Conservation (phyloP, 1,284 basidiomycete species). For the Schizophyllum amplum region DNA sequence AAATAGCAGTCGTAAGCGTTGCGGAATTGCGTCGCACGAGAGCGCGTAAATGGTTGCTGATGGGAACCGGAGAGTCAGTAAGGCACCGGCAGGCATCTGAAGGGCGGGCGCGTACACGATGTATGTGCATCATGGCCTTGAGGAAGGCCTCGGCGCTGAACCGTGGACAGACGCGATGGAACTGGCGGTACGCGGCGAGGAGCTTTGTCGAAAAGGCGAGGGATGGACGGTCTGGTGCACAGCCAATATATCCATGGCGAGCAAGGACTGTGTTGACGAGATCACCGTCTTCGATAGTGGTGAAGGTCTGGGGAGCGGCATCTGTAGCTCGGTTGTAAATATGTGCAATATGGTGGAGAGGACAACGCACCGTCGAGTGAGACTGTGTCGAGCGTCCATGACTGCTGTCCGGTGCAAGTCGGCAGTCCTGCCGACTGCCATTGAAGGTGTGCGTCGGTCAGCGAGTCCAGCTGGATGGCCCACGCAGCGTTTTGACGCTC, state of each 20-base stretch:
- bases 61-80: background rate
- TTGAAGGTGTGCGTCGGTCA: background rate
- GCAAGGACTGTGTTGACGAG: conserved; percentile 10
- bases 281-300: no score
- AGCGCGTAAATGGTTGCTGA: background rate
- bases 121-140: conserved; percentile 7
- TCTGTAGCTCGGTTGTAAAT: no score
- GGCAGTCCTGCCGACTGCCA: no score
- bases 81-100: background rate
- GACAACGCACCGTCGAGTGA: no score
- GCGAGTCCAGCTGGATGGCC: background rate
- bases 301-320: no score
- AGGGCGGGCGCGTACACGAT: conserved; percentile 3
- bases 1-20: conserved; percentile 12
- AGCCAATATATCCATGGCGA: conserved; percentile 10
- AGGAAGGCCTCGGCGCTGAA: conserved; percentile 11
- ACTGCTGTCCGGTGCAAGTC: no score
- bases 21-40: conserved; percentile 1
- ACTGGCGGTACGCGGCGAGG: conserved; percentile 9
- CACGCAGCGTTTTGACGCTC: background rate
- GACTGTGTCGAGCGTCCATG: no score
- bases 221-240: conserved; percentile 6
- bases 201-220: conserved; percentile 7
- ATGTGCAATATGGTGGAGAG: no score
- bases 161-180: conserved; percentile 11